These are phyloP conservation scores for Trichomonas tenax DNA, from an alignment of 208 protist species.

Conservation along the genomic window DNA sequence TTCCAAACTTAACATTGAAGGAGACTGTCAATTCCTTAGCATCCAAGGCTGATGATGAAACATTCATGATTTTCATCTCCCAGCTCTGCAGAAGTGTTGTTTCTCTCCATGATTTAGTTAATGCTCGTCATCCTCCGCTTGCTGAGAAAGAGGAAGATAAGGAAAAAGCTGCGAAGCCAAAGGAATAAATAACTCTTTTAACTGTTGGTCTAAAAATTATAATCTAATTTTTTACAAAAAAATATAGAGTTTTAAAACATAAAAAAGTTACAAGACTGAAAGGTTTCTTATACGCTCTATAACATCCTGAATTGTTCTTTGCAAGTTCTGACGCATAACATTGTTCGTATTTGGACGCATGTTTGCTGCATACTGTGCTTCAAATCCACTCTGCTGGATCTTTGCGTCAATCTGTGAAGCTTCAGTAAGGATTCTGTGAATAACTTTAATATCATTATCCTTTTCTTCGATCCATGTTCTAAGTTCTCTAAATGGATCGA, in stretches of 20 bases:
- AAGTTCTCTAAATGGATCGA: constrained; percentile 16
- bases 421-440: not conserved
- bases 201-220: not conserved
- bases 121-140: constrained; percentile 46
- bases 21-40: constrained; percentile 46
- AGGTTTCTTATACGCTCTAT: not conserved
- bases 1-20: constrained; percentile 59
- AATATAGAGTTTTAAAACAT: not conserved
- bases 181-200: not conserved
- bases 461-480: not conserved
- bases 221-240: not conserved
- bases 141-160: not conserved
- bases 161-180: not conserved
- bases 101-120: constrained; percentile 70
- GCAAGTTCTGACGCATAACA: not conserved
- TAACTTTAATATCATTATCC: not conserved
- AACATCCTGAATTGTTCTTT: not conserved
- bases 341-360: not conserved
- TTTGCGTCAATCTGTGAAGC: not conserved
- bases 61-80: constrained; percentile 53
- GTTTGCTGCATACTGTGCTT: not conserved
- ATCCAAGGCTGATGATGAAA: constrained; percentile 51
- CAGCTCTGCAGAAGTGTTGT: constrained; percentile 65
- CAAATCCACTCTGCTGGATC: not conserved
- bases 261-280: not conserved